These are phyloP conservation scores for Ophiostoma fasciatum DNA, from an alignment of 2,329 filamentous ascomycete genomes.

Conservation along the genomic window DNA sequence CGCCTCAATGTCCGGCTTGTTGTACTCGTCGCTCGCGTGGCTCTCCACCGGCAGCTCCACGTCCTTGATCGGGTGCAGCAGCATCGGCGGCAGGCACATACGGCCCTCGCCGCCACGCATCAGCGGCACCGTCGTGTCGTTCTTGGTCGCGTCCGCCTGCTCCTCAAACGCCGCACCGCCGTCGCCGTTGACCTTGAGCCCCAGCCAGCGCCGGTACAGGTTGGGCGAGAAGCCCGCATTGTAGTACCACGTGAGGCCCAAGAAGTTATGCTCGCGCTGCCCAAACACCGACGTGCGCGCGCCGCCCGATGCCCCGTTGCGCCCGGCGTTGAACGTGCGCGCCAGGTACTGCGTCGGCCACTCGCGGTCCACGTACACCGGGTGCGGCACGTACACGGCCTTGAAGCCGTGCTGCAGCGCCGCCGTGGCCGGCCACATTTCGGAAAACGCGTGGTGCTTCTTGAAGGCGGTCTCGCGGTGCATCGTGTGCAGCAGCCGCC, in stretches of 20 bases:
- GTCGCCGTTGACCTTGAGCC: conserved; percentile 63
- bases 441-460: conserved; percentile 82
- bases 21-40: conserved; percentile 31
- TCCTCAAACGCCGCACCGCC: conserved; percentile 65
- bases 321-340: conserved; percentile 64
- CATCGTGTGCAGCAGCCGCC: conserved; percentile 69
- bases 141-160: conserved; percentile 35
- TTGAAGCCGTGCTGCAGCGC: conserved; percentile 88
- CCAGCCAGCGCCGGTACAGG: conserved; percentile 75
- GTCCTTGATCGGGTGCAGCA: conserved; percentile 77
- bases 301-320: conserved; percentile 61
- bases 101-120: conserved; percentile 61
- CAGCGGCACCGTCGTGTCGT: conserved; percentile 29
- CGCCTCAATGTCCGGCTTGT: conserved; percentile 32
- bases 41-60: conserved; percentile 51
- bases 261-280: conserved; percentile 78
- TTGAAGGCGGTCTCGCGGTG: conserved; percentile 74
- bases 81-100: conserved; percentile 83
- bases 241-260: conserved; percentile 84
- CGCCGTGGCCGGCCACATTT: conserved; percentile 88
- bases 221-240: conserved; percentile 69
- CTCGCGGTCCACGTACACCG: conserved; percentile 70
- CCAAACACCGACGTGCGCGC: conserved; percentile 60
- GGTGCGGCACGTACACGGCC: conserved; percentile 80
- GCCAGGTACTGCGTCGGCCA: conserved; percentile 75